These are phyloP conservation scores for Glarea lozoyensis DNA, from an alignment of 495 filamentous ascomycete species.

Conservation along the genomic window DNA sequence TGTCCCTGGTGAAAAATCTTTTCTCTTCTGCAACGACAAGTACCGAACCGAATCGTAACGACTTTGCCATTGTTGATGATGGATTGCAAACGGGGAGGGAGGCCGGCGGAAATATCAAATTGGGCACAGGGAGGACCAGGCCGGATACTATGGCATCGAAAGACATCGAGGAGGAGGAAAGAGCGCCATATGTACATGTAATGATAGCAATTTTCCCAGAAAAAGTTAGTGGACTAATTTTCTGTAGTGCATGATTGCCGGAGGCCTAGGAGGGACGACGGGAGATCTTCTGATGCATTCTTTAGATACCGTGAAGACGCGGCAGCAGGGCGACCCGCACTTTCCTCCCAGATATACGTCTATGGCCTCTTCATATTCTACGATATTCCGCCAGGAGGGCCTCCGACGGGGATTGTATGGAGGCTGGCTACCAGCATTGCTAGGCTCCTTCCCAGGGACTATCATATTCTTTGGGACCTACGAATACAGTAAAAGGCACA, in stretches of 20 bases:
- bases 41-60: conserved; percentile 11
- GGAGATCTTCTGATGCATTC: conserved; percentile 99
- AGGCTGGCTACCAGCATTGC: conserved; percentile 78
- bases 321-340: conserved; percentile 91
- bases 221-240: too few species aligned
- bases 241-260: conserved; percentile 82
- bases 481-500: conserved; percentile 83
- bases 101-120: conserved; percentile 13
- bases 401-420: conserved; percentile 83
- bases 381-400: conserved; percentile 88
- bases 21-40: conserved; percentile 27
- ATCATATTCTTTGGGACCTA: conserved; percentile 94
- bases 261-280: conserved; percentile 80
- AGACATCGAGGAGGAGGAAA: conserved; percentile 40
- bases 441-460: conserved; percentile 90
- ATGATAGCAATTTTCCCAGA: conserved; percentile 22
- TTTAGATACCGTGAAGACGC: conserved; percentile 97
- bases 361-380: conserved; percentile 79
- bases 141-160: conserved; percentile 23
- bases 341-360: conserved; percentile 87
- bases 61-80: conserved; percentile 20
- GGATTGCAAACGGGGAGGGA: conserved; percentile 20
- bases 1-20: conserved; percentile 38
- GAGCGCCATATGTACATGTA: conserved; percentile 60
- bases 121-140: conserved; percentile 8